Percentiles rank a stretch among this genome's conserved stretches.
These are phyloP conservation scores for Vigna radiata DNA, from an alignment of 306 rosid genomes.

Conservation along the genomic window DNA sequence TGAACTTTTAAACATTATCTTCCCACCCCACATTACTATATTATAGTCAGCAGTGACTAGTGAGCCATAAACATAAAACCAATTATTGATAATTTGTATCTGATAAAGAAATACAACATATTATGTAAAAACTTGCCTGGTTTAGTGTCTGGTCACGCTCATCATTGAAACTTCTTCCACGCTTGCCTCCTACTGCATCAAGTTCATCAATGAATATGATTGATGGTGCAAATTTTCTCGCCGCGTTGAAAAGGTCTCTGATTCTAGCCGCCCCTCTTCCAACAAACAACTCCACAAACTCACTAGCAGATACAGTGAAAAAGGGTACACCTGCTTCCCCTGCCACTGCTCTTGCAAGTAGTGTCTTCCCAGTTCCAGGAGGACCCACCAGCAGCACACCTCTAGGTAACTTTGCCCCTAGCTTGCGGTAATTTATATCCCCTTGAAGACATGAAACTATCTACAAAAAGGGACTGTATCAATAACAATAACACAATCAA, in stretches of 20 bases:
- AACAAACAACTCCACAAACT: slow-evolving; percentile 95
- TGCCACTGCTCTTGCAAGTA: slow-evolving; percentile 97
- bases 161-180: slow-evolving; percentile 95
- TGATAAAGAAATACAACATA: slow-evolving; percentile 30
- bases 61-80: slow-evolving; percentile 19
- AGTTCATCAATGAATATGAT: slow-evolving; percentile 95
- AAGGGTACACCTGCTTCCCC: slow-evolving; percentile 99
- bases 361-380: slow-evolving; percentile 97
- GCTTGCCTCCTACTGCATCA: slow-evolving; percentile 97
- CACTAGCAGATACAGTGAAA: slow-evolving; percentile 94
- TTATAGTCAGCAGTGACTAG: background rate
- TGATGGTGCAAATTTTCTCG: slow-evolving; percentile 87
- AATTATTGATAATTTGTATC: background rate
- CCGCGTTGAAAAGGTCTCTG: slow-evolving; percentile 82
- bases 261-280: slow-evolving; percentile 99
- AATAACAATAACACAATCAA: slow-evolving; percentile 39
- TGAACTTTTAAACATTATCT: slow-evolving; percentile 7
- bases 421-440: slow-evolving; percentile 78
- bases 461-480: slow-evolving; percentile 58
- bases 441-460: slow-evolving; percentile 94
- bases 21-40: background rate
- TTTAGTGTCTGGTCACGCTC: slow-evolving; percentile 95
- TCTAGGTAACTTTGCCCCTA: slow-evolving; percentile 92
- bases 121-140: slow-evolving; percentile 63
- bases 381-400: slow-evolving; percentile 96